Conservation (phyloP, 1,284 basidiomycete genomes). For the Wallemia hederae region DNA sequence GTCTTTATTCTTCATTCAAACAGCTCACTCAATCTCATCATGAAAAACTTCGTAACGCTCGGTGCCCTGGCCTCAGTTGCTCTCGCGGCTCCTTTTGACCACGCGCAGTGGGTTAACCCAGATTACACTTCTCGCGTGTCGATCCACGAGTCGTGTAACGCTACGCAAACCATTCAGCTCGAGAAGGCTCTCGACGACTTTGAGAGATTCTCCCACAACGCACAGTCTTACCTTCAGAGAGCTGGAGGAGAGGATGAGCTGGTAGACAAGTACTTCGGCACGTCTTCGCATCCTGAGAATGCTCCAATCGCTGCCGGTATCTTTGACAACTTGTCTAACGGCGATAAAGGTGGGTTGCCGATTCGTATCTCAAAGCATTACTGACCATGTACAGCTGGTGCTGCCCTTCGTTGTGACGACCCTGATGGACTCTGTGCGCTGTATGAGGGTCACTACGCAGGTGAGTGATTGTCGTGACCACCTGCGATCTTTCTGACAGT, state of each 20-base stretch:
- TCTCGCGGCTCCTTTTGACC: not conserved
- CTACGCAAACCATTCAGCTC: not conserved
- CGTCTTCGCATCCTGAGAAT: constrained; percentile 9
- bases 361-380: not conserved
- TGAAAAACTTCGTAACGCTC: not conserved
- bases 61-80: not conserved
- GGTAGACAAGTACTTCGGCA: constrained; percentile 2
- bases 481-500: constrained; percentile 14
- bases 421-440: constrained; percentile 14
- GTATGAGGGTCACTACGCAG: not conserved
- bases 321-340: constrained; percentile 12
- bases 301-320: constrained; percentile 10
- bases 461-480: constrained; percentile 6
- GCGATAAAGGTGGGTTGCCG: constrained; percentile 13
- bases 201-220: not conserved
- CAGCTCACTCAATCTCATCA: no score
- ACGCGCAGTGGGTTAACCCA: not conserved
- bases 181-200: not conserved
- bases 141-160: not conserved
- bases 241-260: not conserved
- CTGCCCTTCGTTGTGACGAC: constrained; percentile 17
- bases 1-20: no score
- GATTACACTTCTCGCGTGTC: not conserved
- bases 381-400: not conserved
- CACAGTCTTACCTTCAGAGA: not conserved